These are phyloP conservation scores for Talaromyces atroroseus DNA, from an alignment of 2,329 filamentous ascomycete genomes.

Conservation along the genomic window DNA sequence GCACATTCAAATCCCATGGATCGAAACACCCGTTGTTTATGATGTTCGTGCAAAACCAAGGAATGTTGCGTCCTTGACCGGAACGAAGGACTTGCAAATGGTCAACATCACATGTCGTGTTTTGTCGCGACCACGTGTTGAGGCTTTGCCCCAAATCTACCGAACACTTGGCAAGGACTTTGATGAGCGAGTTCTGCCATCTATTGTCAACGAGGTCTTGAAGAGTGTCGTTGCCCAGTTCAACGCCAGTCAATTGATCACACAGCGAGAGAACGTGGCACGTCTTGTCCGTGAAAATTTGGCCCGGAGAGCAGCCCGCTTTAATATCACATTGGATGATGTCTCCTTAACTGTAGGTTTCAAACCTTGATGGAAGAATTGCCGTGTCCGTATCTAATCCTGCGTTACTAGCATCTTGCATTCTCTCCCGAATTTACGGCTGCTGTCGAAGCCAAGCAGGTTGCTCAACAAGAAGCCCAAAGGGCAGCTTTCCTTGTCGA, in stretches of 20 bases:
- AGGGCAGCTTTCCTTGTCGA: conserved; percentile 95
- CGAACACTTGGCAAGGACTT: conserved; percentile 92
- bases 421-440: conserved; percentile 67
- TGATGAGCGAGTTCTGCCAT: conserved; percentile 92
- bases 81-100: conserved; percentile 99
- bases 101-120: conserved; percentile 99
- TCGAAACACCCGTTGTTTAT: conserved; percentile 94
- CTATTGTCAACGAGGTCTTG: conserved; percentile 96
- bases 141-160: conserved; percentile 93
- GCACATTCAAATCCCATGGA: conserved; percentile 90
- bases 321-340: conserved; percentile 97
- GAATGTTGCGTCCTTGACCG: conserved; percentile 93
- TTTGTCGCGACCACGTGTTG: conserved; percentile 80
- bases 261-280: conserved; percentile 95
- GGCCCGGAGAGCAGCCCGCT: conserved; percentile 80
- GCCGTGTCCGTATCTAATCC: not conserved
- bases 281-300: conserved; percentile 88
- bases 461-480: conserved; percentile 85
- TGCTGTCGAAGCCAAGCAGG: conserved; percentile 64
- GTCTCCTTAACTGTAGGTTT: conserved; percentile 81
- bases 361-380: not conserved
- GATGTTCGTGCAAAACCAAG: conserved; percentile 96
- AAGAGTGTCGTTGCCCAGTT: conserved; percentile 99
- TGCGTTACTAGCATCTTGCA: conserved; percentile 51
- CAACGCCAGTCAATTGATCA: conserved; percentile 97